A percentile compares a stretch with the other conserved stretches of the same genome.
Conservation (phyloP, 495 filamentous ascomycete species). For the Pyrenopolyporus hunteri region DNA sequence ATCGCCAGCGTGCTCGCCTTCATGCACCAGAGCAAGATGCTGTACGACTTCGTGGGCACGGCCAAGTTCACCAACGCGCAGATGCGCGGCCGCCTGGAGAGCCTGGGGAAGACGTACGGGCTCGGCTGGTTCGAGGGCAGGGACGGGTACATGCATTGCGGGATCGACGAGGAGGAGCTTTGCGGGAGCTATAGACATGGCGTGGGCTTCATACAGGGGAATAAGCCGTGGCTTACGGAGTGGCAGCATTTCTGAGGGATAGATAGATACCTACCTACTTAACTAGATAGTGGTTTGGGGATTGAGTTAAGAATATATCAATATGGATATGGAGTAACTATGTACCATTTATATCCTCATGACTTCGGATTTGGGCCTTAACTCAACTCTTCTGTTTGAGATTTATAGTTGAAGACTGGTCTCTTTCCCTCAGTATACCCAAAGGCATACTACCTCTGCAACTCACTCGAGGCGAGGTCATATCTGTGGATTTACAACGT, state of each 20-base stretch:
- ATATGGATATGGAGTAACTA: no score
- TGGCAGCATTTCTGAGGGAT: neutral
- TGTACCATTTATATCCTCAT: no score
- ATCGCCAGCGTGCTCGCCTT: constrained; percentile 75
- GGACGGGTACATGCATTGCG: constrained; percentile 69
- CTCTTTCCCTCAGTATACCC: no score
- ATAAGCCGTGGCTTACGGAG: constrained; percentile 48
- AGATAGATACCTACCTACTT: neutral
- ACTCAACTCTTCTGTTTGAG: no score
- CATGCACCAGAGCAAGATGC: constrained; percentile 76
- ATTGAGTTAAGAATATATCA: no score
- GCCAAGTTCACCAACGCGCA: constrained; percentile 61
- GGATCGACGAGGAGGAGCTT: constrained; percentile 74
- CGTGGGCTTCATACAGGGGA: constrained; percentile 49
- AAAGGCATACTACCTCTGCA: no score
- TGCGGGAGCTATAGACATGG: constrained; percentile 65
- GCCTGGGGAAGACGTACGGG: constrained; percentile 66
- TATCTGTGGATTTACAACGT: no score
- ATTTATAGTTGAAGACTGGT: no score
- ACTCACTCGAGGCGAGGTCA: no score
- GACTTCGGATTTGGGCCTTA: no score
- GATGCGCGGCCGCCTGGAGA: constrained; percentile 61
- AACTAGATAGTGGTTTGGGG: no score
- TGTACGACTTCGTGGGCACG: constrained; percentile 71
- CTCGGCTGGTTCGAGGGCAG: constrained; percentile 74